A percentile compares a stretch with the other conserved stretches of the same genome.
Conservation (phyloP, 2,329 filamentous ascomycete species). For the Chaetomium sp. region DNA sequence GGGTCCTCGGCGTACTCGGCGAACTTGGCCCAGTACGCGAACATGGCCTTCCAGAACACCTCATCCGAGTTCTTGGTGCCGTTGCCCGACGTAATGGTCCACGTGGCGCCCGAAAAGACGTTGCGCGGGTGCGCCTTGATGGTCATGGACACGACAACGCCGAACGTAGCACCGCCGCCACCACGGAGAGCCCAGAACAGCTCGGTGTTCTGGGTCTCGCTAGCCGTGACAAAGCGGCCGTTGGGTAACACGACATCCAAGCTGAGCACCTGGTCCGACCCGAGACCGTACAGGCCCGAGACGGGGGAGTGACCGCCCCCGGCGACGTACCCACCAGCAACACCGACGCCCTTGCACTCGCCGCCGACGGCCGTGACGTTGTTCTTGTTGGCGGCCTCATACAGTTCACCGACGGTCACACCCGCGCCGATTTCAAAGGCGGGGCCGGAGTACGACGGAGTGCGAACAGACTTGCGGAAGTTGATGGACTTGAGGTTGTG, state of each 20-base stretch:
- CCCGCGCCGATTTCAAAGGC: slow-evolving; percentile 41
- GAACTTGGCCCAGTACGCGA: slow-evolving; percentile 27
- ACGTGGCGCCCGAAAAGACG: slow-evolving; percentile 13
- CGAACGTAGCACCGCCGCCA: slow-evolving; percentile 36
- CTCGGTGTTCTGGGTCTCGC: slow-evolving; percentile 35
- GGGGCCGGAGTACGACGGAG: slow-evolving; percentile 16
- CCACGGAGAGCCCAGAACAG: slow-evolving; percentile 46
- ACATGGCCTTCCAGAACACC: slow-evolving; percentile 28
- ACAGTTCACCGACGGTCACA: slow-evolving; percentile 42
- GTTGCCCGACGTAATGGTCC: slow-evolving; percentile 21
- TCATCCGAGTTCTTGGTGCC: slow-evolving; percentile 40
- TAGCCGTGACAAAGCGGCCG: slow-evolving; percentile 38
- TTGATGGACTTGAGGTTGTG: slow-evolving; percentile 22
- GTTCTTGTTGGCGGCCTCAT: slow-evolving; percentile 40
- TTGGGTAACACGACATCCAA: slow-evolving; percentile 43
- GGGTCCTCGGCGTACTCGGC: slow-evolving; percentile 25
- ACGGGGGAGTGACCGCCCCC: slow-evolving; percentile 52
- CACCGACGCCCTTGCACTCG: slow-evolving; percentile 39
- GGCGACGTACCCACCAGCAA: slow-evolving; percentile 40
- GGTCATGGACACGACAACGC: slow-evolving; percentile 29
- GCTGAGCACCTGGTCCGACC: slow-evolving; percentile 42
- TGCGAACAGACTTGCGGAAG: slow-evolving; percentile 8
- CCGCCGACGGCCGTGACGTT: slow-evolving; percentile 47
- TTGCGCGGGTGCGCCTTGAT: slow-evolving; percentile 20
- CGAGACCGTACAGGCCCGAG: slow-evolving; percentile 43